Conservation (phyloP, 2,329 filamentous ascomycete species). For the Aspergillus felis region DNA sequence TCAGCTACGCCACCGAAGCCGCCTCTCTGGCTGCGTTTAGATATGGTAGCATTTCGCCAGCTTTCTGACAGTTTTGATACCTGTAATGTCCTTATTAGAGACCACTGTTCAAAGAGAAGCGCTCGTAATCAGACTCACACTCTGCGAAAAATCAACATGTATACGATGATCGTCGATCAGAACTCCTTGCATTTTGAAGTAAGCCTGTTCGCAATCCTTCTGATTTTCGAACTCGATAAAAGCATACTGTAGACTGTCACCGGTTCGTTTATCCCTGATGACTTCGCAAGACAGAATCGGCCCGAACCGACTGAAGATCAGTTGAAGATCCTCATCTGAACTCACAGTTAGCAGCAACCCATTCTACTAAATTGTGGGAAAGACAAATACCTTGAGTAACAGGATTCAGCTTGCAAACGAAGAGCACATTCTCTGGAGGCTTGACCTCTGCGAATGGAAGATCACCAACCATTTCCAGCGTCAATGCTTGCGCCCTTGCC, state of each 20-base stretch:
- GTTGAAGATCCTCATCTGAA: constrained; percentile 79
- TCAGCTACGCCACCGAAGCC: constrained; percentile 89
- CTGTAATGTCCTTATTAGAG: constrained; percentile 28
- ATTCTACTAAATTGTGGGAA: neutral
- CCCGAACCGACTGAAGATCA: constrained; percentile 96
- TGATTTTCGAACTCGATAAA: constrained; percentile 97
- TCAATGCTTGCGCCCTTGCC: constrained; percentile 88
- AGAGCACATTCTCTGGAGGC: constrained; percentile 93
- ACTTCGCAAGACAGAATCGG: constrained; percentile 94
- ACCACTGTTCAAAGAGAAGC: neutral
- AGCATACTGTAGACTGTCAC: constrained; percentile 92
- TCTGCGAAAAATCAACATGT: constrained; percentile 98
- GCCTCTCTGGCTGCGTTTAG: constrained; percentile 66
- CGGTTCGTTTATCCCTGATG: constrained; percentile 87
- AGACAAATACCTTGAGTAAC: constrained; percentile 65
- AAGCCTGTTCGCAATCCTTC: constrained; percentile 86
- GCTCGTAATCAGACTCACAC: constrained; percentile 53
- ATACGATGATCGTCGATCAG: constrained; percentile 96
- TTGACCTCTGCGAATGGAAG: constrained; percentile 96
- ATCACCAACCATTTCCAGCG: constrained; percentile 96
- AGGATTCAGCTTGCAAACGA: constrained; percentile 97
- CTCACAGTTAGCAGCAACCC: constrained; percentile 9
- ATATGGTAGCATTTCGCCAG: constrained; percentile 83
- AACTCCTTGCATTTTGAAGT: constrained; percentile 98
- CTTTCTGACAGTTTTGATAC: constrained; percentile 77